Base-by-base conservation (phyloP, 2,329 filamentous ascomycete genomes). In the Thielaviopsis musarum region DNA sequence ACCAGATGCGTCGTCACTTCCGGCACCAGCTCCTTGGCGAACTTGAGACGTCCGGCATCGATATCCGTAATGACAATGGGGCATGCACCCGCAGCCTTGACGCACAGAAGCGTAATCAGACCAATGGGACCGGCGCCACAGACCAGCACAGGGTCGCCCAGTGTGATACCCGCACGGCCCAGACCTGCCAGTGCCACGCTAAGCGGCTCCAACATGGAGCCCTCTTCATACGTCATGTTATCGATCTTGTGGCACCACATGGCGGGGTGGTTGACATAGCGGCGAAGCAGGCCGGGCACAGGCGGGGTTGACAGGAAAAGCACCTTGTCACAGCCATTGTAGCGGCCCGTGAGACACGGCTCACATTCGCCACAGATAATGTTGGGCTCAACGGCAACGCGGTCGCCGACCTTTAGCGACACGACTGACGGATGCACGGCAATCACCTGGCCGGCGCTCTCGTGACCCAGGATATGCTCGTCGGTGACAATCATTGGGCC, bases 161-260 rank as follows among this genome's bases (percentile, higher is more conserved):
- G 80, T 59, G 80, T 79, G 64, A 96, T 79, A 61, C 83, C 82
- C 58, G 89, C 87, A 63, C 91, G 79, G 70, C 95, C 87, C 73
- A 97, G 82, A 15, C 87, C 90, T 2, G 91, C 91, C 48, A 97
- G 78, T 3, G 90, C 88, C 5, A 97, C 93, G 65, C 83, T 88
- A 57, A 97, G 78, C 1, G 91, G 91, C 75, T 97, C 93, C 52
- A 97, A 76, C 73, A 96, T 78, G 15, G 91, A 87, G 58, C 91
- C 93, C 68, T 95, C 83, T 74, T 97, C 91, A 69, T 83, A 97
- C 59, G 83, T 86, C 86, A 97, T 91, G 71, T 88, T 76, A 54
- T 88, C 88, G 66, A 97, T 93, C 77, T 95, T 95, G 77, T 96
- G 89, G 74, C 91, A 96, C 90, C 91, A 96, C 56, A 86, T 78